A percentile compares a stretch with the other conserved stretches of the same genome.
Evolutionary conservation across 805 yeast genomes (phyloP).

Genomic region (Wickerhamomyces kurtzmanii): DNA sequence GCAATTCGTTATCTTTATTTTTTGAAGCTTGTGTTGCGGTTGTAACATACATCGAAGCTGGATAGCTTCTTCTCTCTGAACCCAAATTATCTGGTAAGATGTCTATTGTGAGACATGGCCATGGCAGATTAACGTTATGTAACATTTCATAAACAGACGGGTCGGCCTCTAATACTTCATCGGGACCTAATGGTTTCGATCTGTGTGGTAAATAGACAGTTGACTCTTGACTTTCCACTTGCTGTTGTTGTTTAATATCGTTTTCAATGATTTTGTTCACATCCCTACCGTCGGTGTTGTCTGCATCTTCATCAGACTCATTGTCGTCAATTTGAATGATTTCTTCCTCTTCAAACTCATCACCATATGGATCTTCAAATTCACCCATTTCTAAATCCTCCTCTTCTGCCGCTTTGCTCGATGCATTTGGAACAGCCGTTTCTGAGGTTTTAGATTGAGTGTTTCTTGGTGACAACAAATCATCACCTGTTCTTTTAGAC

Average conservation of each 20-base stretch:
- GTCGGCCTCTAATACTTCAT: slow-evolving; percentile 94
- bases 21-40: slow-evolving; percentile 92
- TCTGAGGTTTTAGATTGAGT: slow-evolving; percentile 12
- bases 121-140: slow-evolving; percentile 86
- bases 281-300: slow-evolving; percentile 13
- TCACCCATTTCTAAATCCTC: slow-evolving; percentile 64
- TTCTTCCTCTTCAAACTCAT: slow-evolving; percentile 87
- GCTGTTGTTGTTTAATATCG: slow-evolving; percentile 27
- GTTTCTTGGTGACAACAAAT: slow-evolving; percentile 9
- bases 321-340: slow-evolving; percentile 72
- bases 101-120: slow-evolving; percentile 95
- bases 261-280: slow-evolving; percentile 24
- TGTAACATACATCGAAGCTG: slow-evolving; percentile 76
- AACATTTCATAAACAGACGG: slow-evolving; percentile 94
- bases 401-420: slow-evolving; percentile 21
- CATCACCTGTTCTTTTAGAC: slow-evolving; percentile 19
- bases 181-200: slow-evolving; percentile 86
- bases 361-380: slow-evolving; percentile 83
- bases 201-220: slow-evolving; percentile 77
- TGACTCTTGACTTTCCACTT: slow-evolving; percentile 26
- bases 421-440: slow-evolving; percentile 9
- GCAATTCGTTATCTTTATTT: slow-evolving; percentile 80
- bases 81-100: slow-evolving; percentile 83
- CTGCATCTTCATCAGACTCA: slow-evolving; percentile 31
- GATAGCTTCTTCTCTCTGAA: slow-evolving; percentile 78